Percentiles rank a stretch among this genome's conserved stretches.
Evolutionary conservation across 495 filamentous ascomycete genomes (phyloP).

Genomic region (Trichocladium antarcticum): DNA sequence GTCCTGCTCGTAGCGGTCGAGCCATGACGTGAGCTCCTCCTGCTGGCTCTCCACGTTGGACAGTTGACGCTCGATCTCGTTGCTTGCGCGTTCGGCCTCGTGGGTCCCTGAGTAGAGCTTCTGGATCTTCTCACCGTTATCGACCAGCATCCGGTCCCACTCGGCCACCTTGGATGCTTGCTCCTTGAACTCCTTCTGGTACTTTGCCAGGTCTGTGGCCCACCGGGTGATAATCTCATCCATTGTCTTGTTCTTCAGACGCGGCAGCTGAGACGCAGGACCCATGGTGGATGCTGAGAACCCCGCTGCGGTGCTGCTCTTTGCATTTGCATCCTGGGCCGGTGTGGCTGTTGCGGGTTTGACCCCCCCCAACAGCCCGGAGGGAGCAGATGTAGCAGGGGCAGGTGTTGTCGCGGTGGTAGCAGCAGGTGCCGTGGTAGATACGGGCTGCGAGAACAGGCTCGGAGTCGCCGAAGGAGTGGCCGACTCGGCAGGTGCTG

Average conservation of each 20-base stretch:
- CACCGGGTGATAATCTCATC: slow-evolving; percentile 98
- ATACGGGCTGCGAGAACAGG: slow-evolving; percentile 7
- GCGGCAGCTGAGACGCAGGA: slow-evolving; percentile 68
- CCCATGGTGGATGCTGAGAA: slow-evolving; percentile 65
- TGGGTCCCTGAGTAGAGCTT: slow-evolving; percentile 77
- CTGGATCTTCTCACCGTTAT: slow-evolving; percentile 84
- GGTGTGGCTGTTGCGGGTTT: slow-evolving; percentile 15
- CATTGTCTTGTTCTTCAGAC: slow-evolving; percentile 97
- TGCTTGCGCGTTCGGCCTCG: slow-evolving; percentile 80
- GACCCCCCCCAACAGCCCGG: slow-evolving; percentile 22
- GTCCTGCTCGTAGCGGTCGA: slow-evolving; percentile 82
- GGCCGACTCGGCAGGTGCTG: slow-evolving; percentile 2
- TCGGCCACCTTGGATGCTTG: slow-evolving; percentile 76
- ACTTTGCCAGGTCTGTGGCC: slow-evolving; percentile 88
- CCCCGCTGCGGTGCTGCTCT: slow-evolving; percentile 26
- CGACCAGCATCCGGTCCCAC: slow-evolving; percentile 87
- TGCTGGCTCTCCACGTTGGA: slow-evolving; percentile 81
- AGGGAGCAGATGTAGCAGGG: no score
- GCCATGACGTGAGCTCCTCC: slow-evolving; percentile 68
- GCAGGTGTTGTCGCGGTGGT: slow-evolving; percentile 7
- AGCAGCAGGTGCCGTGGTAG: slow-evolving; percentile 10
- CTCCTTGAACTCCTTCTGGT: slow-evolving; percentile 86
- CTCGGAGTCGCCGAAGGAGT: slow-evolving; percentile 9
- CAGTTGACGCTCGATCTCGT: slow-evolving; percentile 85
- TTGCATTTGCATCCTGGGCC: slow-evolving; percentile 13